A percentile compares a stretch with the other conserved stretches of the same genome.
phyloP scores from a whole-genome alignment of 108 stramenopile genomes.

The Nitzschia putrida region DNA sequence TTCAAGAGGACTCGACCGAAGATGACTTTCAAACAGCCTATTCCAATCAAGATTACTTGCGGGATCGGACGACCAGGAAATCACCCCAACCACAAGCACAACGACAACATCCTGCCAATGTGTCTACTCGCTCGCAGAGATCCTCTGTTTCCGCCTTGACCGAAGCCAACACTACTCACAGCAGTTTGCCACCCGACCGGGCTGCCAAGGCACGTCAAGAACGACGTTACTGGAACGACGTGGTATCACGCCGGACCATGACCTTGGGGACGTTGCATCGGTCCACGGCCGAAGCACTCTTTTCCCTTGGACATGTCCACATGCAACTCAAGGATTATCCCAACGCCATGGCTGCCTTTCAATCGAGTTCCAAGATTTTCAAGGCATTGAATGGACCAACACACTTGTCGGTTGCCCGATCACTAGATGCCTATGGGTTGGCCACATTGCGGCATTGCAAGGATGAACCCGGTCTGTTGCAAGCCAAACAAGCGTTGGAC shows the following conservation, averaged over 20 bases:
- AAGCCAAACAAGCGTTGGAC: conserved; percentile 25
- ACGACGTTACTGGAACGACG: conserved; percentile 4
- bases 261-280: conserved; percentile 10
- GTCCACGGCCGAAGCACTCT: conserved; percentile 19
- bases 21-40: conserved; percentile 11
- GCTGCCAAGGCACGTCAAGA: neutral
- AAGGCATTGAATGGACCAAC: conserved; percentile 20
- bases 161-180: neutral
- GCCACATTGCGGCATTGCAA: conserved; percentile 6
- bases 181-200: neutral
- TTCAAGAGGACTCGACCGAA: neutral
- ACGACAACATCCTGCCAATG: neutral
- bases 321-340: conserved; percentile 20
- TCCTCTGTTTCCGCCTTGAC: neutral
- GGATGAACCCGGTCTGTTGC: neutral
- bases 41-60: neutral
- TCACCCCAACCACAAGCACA: neutral
- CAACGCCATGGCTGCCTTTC: conserved; percentile 13
- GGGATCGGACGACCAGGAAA: neutral
- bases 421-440: conserved; percentile 26
- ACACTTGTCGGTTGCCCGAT: conserved; percentile 24
- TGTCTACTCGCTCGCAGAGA: neutral
- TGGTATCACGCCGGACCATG: conserved; percentile 2
- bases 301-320: conserved; percentile 21
- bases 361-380: conserved; percentile 10